Evolutionary conservation across 2,329 filamentous ascomycete species (phyloP).

Genomic region (Coniosporium tulheliwenetii): DNA sequence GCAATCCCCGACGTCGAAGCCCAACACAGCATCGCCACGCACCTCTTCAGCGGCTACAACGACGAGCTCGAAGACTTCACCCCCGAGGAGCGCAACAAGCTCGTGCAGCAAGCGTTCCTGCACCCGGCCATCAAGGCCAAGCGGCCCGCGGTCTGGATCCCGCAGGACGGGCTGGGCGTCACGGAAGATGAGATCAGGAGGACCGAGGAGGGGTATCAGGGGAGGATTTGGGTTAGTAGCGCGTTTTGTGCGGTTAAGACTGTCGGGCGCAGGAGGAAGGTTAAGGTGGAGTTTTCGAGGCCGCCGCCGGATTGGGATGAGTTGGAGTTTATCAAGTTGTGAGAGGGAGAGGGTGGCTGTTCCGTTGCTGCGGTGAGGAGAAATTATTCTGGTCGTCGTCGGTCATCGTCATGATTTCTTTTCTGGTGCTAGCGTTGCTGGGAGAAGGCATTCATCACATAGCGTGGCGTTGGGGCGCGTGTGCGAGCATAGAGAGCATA

Average conservation of each 20-base stretch:
- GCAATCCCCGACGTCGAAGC: conserved; percentile 44
- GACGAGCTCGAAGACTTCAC: conserved; percentile 93
- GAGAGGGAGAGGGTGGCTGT: not conserved
- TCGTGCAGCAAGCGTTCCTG: conserved; percentile 79
- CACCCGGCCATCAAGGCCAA: conserved; percentile 75
- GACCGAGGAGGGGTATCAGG: conserved; percentile 33
- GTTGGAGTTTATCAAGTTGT: not conserved
- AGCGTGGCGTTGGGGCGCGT: no score
- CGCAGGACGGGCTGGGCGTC: conserved; percentile 75
- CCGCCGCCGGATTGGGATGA: not conserved
- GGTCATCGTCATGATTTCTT: no score
- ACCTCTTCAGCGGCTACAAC: conserved; percentile 72
- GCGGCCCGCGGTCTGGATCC: conserved; percentile 85
- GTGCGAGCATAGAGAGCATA: no score
- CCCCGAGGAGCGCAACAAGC: conserved; percentile 70
- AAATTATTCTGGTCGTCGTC: no score
- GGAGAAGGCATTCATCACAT: no score
- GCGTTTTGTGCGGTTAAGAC: not conserved
- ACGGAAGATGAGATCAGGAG: conserved; percentile 79
- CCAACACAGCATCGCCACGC: conserved; percentile 56
- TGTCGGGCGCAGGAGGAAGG: not conserved
- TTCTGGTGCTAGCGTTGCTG: no score
- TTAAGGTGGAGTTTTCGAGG: not conserved
- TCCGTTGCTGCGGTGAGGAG: no score
- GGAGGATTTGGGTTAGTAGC: no score